Conservation (phyloP, 495 filamentous ascomycete species). For the Penicillium ochrochloron region DNA sequence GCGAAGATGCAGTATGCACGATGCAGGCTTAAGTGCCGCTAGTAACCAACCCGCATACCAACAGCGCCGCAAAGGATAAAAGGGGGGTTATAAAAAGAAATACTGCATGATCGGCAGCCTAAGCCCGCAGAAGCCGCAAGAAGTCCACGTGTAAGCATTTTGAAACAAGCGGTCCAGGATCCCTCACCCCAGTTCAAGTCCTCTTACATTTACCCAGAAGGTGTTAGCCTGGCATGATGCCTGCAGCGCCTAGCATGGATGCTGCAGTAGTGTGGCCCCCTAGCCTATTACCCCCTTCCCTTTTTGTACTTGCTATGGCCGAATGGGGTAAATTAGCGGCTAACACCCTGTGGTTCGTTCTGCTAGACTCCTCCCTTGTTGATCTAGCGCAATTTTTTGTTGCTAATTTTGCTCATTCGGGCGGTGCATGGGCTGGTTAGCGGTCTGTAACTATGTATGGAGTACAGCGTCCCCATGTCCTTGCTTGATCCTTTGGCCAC, state of each 20-base stretch:
- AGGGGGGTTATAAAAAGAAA: slow-evolving; percentile 19
- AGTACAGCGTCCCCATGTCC: neutral
- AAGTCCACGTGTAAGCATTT: slow-evolving; percentile 22
- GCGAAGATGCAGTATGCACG: neutral
- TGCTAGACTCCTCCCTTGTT: neutral
- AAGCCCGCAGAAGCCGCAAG: slow-evolving; percentile 8
- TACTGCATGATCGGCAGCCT: slow-evolving; percentile 15
- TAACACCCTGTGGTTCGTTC: neutral
- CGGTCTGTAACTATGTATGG: slow-evolving; percentile 1
- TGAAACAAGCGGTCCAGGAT: slow-evolving; percentile 25
- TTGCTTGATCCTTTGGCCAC: slow-evolving; percentile 24
- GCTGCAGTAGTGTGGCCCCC: slow-evolving; percentile 3
- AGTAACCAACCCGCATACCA: slow-evolving; percentile 4
- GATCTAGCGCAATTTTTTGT: neutral
- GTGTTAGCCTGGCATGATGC: slow-evolving; percentile 2
- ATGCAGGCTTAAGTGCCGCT: slow-evolving; percentile 6
- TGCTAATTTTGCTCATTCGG: slow-evolving; percentile 11
- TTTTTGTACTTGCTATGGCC: neutral
- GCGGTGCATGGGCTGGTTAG: neutral
- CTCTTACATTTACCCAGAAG: neutral
- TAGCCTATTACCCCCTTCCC: neutral
- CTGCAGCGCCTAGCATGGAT: slow-evolving; percentile 5
- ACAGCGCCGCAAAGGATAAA: neutral
- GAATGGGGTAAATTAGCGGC: slow-evolving; percentile 11
- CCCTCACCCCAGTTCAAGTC: neutral